Evolutionary conservation across 495 filamentous ascomycete genomes (phyloP).

Genomic region (Chaetomium fimeti): DNA sequence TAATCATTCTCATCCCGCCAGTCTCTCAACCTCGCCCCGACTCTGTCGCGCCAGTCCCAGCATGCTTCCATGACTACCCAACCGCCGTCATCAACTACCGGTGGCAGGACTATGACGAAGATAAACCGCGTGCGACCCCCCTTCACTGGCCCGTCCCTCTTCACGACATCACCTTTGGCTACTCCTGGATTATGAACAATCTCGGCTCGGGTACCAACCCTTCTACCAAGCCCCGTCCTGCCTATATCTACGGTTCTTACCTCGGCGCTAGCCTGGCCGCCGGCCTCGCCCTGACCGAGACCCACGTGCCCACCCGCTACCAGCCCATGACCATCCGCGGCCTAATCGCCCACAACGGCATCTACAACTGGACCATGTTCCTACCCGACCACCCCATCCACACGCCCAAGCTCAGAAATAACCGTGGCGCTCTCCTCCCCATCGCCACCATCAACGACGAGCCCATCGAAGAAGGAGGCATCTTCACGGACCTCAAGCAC

Average conservation of each 20-base stretch:
- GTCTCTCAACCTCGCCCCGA: conserved; percentile 20
- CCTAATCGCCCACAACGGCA: conserved; percentile 49
- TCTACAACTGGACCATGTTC: conserved; percentile 56
- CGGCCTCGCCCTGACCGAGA: conserved; percentile 51
- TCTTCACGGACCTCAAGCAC: conserved; percentile 32
- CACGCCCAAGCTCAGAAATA: conserved; percentile 12
- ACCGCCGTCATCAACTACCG: conserved; percentile 47
- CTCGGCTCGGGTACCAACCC: conserved; percentile 23
- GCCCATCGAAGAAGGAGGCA: conserved; percentile 18
- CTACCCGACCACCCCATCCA: conserved; percentile 46
- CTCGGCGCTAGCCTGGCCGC: conserved; percentile 51
- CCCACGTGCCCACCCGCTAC: conserved; percentile 16
- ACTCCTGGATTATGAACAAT: conserved; percentile 45
- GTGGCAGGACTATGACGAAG: conserved; percentile 27
- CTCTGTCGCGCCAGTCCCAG: conserved; percentile 31
- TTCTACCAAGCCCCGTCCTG: conserved; percentile 19
- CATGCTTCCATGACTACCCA: conserved; percentile 35
- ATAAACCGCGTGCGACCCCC: conserved; percentile 12
- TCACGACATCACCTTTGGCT: conserved; percentile 49
- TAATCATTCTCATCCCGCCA: conserved; percentile 41
- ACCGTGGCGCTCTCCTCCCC: neutral
- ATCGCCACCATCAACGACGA: neutral
- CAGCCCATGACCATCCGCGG: conserved; percentile 44
- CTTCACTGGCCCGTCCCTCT: conserved; percentile 49
- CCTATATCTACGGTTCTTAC: conserved; percentile 51